Evolutionary conservation across 2,329 filamentous ascomycete genomes (phyloP).

Genomic region (Ophiostoma quercus): DNA sequence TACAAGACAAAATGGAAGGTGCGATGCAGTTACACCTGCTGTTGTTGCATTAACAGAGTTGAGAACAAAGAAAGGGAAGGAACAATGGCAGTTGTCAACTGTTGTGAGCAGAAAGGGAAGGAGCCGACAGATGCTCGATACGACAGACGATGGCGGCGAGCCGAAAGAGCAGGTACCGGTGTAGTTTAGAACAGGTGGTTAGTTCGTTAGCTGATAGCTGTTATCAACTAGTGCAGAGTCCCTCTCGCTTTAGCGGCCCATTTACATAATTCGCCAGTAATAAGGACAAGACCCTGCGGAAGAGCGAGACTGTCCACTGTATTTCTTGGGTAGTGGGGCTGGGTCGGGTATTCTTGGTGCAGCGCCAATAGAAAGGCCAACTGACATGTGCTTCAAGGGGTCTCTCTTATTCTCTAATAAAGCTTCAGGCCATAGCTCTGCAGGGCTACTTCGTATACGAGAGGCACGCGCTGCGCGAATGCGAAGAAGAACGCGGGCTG

Average conservation of each 20-base stretch:
- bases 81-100: conserved; percentile 1
- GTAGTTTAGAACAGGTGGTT: conserved; percentile 23
- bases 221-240: neutral
- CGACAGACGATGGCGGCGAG: neutral
- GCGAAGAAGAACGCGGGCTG: neutral
- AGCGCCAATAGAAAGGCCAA: neutral
- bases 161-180: conserved; percentile 9
- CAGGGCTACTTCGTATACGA: neutral
- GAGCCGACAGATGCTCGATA: conserved; percentile 3
- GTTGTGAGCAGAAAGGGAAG: neutral
- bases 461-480: neutral
- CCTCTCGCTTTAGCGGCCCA: neutral
- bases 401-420: neutral
- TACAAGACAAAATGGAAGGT: neutral
- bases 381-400: neutral
- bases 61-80: conserved; percentile 7
- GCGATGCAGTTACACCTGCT: neutral
- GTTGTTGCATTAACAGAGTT: neutral
- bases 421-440: too few relatives aligned
- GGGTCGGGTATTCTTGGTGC: neutral
- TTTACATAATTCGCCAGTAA: neutral
- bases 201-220: neutral
- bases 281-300: neutral
- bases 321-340: neutral
- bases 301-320: neutral